phyloP scores from a whole-genome alignment of 257 asterid species.

The Mitragyna speciosa region DNA sequence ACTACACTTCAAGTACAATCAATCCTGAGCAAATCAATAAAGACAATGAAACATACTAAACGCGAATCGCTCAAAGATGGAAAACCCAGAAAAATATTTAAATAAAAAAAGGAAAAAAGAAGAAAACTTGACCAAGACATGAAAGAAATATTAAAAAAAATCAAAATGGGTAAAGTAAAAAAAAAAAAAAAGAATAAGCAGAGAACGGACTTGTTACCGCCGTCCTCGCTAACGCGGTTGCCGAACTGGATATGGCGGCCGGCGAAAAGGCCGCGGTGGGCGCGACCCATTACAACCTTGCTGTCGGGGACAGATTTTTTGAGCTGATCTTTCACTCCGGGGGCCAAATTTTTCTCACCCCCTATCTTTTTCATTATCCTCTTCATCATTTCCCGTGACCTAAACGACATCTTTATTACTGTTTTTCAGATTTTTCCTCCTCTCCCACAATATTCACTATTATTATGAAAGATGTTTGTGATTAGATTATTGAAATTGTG shows the following conservation, averaged over 20 bases:
- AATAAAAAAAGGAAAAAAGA: background rate
- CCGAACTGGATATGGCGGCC: conserved; percentile 95
- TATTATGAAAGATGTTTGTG: no score
- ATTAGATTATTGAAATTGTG: no score
- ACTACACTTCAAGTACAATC: background rate
- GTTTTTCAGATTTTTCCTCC: no score
- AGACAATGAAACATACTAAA: no score
- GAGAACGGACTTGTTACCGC: conserved; percentile 80
- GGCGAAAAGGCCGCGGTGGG: conserved; percentile 87
- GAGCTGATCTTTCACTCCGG: conserved; percentile 60
- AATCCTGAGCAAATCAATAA: background rate
- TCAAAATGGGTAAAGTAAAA: background rate
- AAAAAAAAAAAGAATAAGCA: no score
- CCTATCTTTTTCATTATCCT: conserved; percentile 73
- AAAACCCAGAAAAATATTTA: no score
- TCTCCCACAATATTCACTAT: no score
- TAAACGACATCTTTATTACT: conserved; percentile 55
- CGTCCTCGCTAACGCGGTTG: conserved; percentile 81
- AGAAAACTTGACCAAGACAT: no score
- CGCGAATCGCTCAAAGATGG: no score
- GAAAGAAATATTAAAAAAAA: background rate
- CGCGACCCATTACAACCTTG: conserved; percentile 86
- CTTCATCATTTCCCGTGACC: conserved; percentile 84
- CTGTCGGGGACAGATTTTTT: conserved; percentile 58
- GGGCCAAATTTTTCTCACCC: conserved; percentile 72